Base-by-base conservation (phyloP, 2,329 filamentous ascomycete genomes). In the Stagonosporopsis vannaccii region DNA sequence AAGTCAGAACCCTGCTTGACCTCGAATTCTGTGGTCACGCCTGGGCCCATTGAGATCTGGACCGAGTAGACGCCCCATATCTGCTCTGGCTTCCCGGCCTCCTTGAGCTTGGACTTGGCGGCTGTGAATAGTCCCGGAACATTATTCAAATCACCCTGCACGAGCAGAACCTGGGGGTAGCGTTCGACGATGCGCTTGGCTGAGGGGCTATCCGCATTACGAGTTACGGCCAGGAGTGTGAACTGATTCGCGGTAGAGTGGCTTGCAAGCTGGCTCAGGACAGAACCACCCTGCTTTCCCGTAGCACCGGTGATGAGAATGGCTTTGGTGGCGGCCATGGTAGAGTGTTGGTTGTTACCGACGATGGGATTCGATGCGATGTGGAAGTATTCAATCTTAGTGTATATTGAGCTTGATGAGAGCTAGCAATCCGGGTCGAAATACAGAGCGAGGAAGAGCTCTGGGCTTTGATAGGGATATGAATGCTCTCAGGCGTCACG, bases 41-140 rank as follows among this genome's bases (percentile, higher is more conserved):
- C 78, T 39, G 74, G 73, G 41, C 77, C 79, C 57, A 76, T 66
- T 36, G 77, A 77, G 40, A 85, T 78, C 73, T 87, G 85, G 0
- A 90, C 85, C 20, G 82, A 85, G 73, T 84, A 89, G 6, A 89
- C 85, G 3, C 85, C 85, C 81, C 82, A 85, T 53, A 87, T 79
- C 49, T 73, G 58, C 12, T 68, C 58, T 0, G 72, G 68, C 22
- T 68, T 61, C 20, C 59, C 59, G 7, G 74, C 71, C n/a, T 72
- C 68, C 30, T 75, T 71, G 45, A 75, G 66, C 4, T 72, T 65
- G 2, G 73, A 65, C 30, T 75, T 73, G 6, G 79, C 81, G 25
- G 75, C 75, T 30, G 73, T 61, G 62, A 88, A 87, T 17, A 88
- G 79, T 0, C 68, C 74, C 0, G 76, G 71, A 0, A 80, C 72